Evolutionary conservation across 2,329 filamentous ascomycete species (phyloP).

Genomic region (Rugonectria rugulosa): DNA sequence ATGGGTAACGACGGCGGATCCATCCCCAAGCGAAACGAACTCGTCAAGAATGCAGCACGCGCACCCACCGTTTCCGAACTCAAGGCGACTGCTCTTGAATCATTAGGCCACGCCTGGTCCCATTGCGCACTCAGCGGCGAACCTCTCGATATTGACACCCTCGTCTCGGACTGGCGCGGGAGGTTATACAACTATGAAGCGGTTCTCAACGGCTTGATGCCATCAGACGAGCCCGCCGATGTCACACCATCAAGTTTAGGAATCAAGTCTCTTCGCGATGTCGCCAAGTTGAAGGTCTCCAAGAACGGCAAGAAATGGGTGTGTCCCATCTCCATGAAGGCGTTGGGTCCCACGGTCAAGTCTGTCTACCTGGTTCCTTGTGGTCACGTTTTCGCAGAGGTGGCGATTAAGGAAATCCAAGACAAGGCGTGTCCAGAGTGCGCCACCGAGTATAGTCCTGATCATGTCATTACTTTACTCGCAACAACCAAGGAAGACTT

Average conservation of each 20-base stretch:
- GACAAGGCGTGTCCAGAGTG: constrained; percentile 75
- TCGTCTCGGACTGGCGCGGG: constrained; percentile 85
- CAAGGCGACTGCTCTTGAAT: constrained; percentile 87
- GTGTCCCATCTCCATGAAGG: constrained; percentile 88
- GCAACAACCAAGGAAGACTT: constrained; percentile 76
- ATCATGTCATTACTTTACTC: constrained; percentile 85
- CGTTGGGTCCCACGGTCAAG: constrained; percentile 79
- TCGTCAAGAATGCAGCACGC: constrained; percentile 92
- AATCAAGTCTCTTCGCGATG: constrained; percentile 85
- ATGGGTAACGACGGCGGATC: constrained; percentile 99
- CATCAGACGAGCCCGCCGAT: constrained; percentile 65
- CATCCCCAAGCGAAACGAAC: constrained; percentile 93
- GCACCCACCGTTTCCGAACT: constrained; percentile 83
- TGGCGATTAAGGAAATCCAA: constrained; percentile 81
- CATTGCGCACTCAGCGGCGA: constrained; percentile 87
- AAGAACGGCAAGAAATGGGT: constrained; percentile 67
- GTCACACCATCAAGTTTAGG: constrained; percentile 56
- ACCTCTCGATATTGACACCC: constrained; percentile 70
- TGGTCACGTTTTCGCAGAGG: constrained; percentile 91
- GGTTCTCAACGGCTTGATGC: constrained; percentile 69
- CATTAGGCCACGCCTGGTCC: constrained; percentile 85
- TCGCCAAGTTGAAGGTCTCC: constrained; percentile 82
- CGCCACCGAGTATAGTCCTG: constrained; percentile 73
- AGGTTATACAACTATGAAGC: constrained; percentile 95
- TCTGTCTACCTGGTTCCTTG: constrained; percentile 93